Conservation (phyloP, 768 basidiomycete genomes). For the Boletus rubropictus region DNA sequence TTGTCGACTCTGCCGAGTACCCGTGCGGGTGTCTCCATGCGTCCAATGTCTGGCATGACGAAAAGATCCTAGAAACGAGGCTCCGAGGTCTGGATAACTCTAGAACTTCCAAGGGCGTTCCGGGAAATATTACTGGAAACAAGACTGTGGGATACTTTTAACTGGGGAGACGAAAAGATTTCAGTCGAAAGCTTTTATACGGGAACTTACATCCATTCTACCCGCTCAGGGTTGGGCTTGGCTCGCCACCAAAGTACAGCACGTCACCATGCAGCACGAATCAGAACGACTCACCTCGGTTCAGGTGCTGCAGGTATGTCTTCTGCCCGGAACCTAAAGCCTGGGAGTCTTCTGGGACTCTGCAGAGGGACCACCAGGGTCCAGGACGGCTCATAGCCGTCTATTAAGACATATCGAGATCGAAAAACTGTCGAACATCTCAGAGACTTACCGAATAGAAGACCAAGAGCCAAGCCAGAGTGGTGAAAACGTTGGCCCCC, state of each 20-base stretch:
- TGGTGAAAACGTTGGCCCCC: neutral
- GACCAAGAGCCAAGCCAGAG: conserved; percentile 16
- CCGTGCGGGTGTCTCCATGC: neutral
- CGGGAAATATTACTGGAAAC: conserved; percentile 6
- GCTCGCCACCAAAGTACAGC: conserved; percentile 3
- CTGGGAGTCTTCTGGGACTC: neutral
- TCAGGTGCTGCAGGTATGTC: neutral
- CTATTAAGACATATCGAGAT: neutral
- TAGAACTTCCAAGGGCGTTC: neutral
- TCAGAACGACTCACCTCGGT: conserved; percentile 6
- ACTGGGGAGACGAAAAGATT: neutral
- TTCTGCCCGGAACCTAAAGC: neutral
- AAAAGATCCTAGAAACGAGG: conserved; percentile 3
- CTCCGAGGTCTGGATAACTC: neutral
- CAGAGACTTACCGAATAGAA: neutral
- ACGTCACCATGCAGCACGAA: neutral
- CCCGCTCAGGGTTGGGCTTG: conserved; percentile 7
- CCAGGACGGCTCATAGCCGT: neutral
- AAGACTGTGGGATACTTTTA: neutral
- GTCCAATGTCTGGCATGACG: neutral
- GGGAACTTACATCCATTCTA: neutral
- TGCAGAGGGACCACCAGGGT: neutral
- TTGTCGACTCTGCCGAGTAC: neutral
- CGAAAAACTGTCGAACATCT: no score
- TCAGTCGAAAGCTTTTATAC: conserved; percentile 5